Base-by-base conservation (phyloP, 768 basidiomycete genomes). In the Mycena albidolilacea region DNA sequence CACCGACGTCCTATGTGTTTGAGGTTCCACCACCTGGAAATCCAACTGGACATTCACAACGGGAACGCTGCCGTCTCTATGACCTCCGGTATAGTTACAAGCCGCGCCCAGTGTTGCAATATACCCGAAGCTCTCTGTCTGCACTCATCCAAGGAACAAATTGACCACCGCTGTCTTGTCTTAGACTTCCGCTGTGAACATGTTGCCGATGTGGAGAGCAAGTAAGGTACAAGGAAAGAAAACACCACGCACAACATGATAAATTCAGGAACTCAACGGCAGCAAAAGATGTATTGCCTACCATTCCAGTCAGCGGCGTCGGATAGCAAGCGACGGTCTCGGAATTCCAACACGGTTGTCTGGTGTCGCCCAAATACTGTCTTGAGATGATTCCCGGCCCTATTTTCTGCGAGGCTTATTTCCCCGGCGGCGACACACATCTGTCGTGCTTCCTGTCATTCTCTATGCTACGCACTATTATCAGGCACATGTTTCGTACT, bases 351-450 rank as follows among this genome's bases (percentile, higher is more conserved):
- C 57, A 58, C 57, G 37, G 57, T 58, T 58, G 57, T 58, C 57
- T 37, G 57, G 57, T 37, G 46, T 48, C 15, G 46, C 12, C 46
- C 46, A 48, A 48, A 48, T 48, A 46, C 46, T 14, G 46, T 11
- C 46, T 61, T 50, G 46, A 48, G 23, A 63, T 37, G 19, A 19
- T 63, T 48, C 30, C 43, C 62, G 46, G 62, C 62, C 17, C 62
- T 63, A 63, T 63, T 46, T 63, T 41, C 61, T 46, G 30, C 61
- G 43, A 60, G 59, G 38, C 59, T 21, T 23, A 61, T 30, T 61
- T 61, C 60, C 39, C 60, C 62, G 46, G 46, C 62, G 62, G 62
- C 46, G 44, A 63, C 60, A 61, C 30, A 61, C 60, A 61, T n/a
- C 41, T 61, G 60, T 43, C 60, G 60, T 44, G 60, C 9, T 61